Evolutionary conservation across 331 rosid species (phyloP), one percentile per base, ranked within the genome.

Genomic region (Arachis monticola): DNA sequence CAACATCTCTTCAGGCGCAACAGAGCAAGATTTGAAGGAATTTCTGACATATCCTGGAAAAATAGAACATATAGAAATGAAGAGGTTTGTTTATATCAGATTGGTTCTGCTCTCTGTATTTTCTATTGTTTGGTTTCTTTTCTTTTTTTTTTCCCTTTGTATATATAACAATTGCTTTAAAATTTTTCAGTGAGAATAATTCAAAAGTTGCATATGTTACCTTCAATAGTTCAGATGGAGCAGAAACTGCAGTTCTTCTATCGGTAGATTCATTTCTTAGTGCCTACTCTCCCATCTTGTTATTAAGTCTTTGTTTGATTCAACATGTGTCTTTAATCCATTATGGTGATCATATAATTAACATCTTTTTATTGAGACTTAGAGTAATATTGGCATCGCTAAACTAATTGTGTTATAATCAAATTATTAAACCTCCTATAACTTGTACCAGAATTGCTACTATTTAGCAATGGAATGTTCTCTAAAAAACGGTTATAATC

Each of bases 191-290:
- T 1, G 77, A 55, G 10, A 46, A 68, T 0, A 32, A 32, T 3
- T 32, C 38, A 35, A 64, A 65, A 44, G 64, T 65, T 51, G 86
- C 83, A 1, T 59, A 75, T 60, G 76, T 83, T 48, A 70, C 83
- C 76, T 83, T 79, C 78, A 79, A 61, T 42, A 69, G 53, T 42
- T 1, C 79, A 59, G 75, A 74, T 52, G 86, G 78, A 27, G 81
- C 81, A 17, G 81, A 83, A 57, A 83, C 86, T 59, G 78, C 86
- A 6, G 83, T 79, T 64, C 86, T 83, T 75, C 81, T 83, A 17
- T 79, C 83, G 83, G 86, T 82, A 82, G 6, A 72, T 60, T n/a
- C 52, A 67, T 38, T 45, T 70, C 53, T 76, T 51, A 10, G 40
- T 60, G 8, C 44, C 70, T 66, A 48, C 17, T 47, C 8, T 61